These are phyloP conservation scores for Leccinum broughii DNA, from an alignment of 768 basidiomycete genomes.

Conservation along the genomic window DNA sequence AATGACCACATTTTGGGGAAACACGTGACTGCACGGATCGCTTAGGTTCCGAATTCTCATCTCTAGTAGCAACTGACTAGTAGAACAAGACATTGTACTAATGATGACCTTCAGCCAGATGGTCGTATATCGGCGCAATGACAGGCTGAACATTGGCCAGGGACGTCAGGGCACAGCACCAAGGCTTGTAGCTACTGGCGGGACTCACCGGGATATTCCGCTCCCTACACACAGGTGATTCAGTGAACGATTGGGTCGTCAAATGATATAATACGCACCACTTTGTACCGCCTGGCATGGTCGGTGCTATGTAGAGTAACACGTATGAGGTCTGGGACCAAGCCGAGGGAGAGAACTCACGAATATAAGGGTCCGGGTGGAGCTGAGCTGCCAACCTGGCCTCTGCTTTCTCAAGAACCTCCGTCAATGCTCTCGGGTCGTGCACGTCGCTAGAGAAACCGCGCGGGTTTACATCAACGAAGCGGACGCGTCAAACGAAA, in stretches of 20 bases:
- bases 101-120: constrained; percentile 40
- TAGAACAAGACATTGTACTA: constrained; percentile 13
- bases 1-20: constrained; percentile 12
- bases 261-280: constrained; percentile 58
- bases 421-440: constrained; percentile 79
- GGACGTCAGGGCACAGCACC: neutral
- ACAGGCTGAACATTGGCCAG: constrained; percentile 46
- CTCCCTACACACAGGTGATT: constrained; percentile 54
- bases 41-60: neutral
- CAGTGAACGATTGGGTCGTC: neutral
- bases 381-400: constrained; percentile 59
- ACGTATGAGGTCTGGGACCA: constrained; percentile 4
- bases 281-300: constrained; percentile 91
- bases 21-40: constrained; percentile 18
- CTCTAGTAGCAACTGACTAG: too few species aligned
- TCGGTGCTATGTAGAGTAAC: constrained; percentile 52
- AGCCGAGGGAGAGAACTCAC: constrained; percentile 51
- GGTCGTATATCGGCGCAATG: constrained; percentile 66
- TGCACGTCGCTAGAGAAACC: constrained; percentile 61
- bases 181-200: neutral
- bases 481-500: neutral
- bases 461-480: constrained; percentile 15
- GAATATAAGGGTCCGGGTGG: constrained; percentile 93
- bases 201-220: constrained; percentile 74
- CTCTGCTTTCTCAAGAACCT: constrained; percentile 80